A percentile compares a stretch with the other conserved stretches of the same genome.
Evolutionary conservation across 345 rosid species (phyloP).

Genomic region (Anacardium occidentale): DNA sequence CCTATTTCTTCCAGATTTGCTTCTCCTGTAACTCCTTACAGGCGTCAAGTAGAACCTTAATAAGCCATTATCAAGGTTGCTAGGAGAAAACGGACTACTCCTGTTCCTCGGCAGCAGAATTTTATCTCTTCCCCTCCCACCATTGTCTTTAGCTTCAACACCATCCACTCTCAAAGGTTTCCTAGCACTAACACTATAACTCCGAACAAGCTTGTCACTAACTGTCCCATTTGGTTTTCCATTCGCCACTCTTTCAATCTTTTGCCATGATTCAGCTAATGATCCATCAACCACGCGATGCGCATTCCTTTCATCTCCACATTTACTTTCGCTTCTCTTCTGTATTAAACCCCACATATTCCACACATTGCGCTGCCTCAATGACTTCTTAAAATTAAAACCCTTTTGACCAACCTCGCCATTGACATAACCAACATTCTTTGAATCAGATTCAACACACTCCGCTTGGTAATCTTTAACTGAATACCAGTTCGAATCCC

Average conservation of each 20-base stretch:
- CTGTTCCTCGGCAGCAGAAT: conserved; percentile 36
- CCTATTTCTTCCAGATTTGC: conserved; percentile 60
- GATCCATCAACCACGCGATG: conserved; percentile 37
- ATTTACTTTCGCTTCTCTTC: conserved; percentile 41
- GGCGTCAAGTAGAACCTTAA: conserved; percentile 68
- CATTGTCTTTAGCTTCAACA: conserved; percentile 31
- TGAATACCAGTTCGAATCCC: conserved; percentile 60
- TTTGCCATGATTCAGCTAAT: conserved; percentile 46
- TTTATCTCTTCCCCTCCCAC: conserved; percentile 38
- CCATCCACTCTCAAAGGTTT: conserved; percentile 43
- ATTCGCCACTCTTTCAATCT: conserved; percentile 39
- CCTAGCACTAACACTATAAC: conserved; percentile 59
- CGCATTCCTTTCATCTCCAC: conserved; percentile 37
- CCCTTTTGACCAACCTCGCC: conserved; percentile 37
- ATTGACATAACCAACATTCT: conserved; percentile 48
- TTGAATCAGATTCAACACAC: conserved; percentile 36
- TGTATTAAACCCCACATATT: conserved; percentile 69
- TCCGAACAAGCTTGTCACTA: conserved; percentile 59
- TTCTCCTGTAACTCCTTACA: conserved; percentile 47
- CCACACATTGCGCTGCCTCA: conserved; percentile 56
- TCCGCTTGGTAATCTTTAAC: conserved; percentile 33
- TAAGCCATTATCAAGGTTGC: conserved; percentile 52
- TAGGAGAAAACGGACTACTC: conserved; percentile 43
- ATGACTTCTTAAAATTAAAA: conserved; percentile 39
- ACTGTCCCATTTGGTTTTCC: conserved; percentile 40